These are phyloP conservation scores for Cephaloascus fragrans DNA, from an alignment of 805 yeast species.

Conservation along the genomic window DNA sequence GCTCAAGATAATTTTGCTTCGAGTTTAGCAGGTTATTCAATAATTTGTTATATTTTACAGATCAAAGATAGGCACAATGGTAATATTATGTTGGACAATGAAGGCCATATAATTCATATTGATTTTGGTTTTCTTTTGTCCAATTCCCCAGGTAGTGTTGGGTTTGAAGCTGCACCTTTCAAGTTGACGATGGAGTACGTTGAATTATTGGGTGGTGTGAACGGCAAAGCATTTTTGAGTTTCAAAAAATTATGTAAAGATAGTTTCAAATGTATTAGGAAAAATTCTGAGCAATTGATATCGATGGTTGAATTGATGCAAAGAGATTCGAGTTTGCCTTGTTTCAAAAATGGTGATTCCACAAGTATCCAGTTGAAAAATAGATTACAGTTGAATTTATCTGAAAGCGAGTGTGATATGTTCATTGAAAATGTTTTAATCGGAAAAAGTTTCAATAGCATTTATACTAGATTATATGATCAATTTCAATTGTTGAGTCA, in stretches of 20 bases:
- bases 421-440: conserved; percentile 76
- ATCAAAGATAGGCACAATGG: conserved; percentile 97
- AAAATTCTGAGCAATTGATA: conserved; percentile 63
- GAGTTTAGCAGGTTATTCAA: conserved; percentile 86
- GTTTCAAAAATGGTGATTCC: conserved; percentile 80
- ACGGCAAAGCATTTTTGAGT: conserved; percentile 45
- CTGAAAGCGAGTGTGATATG: conserved; percentile 33
- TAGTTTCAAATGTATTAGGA: conserved; percentile 67
- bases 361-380: conserved; percentile 74
- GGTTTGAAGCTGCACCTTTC: conserved; percentile 97
- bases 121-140: conserved; percentile 92
- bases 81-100: conserved; percentile 91
- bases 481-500: conserved; percentile 92
- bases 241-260: conserved; percentile 58
- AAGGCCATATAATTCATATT: conserved; percentile 91
- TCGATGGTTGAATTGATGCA: conserved; percentile 91
- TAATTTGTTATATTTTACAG: conserved; percentile 82
- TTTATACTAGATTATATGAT: conserved; percentile 87
- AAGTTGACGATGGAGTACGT: conserved; percentile 85
- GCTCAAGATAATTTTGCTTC: conserved; percentile 83
- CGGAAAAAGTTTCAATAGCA: conserved; percentile 74
- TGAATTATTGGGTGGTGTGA: conserved; percentile 76
- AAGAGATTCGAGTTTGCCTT: conserved; percentile 80
- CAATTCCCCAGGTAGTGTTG: conserved; percentile 94
- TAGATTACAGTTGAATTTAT: conserved; percentile 68